These are phyloP conservation scores for Phialophora expanda DNA, from an alignment of 2,329 filamentous ascomycete species.

Conservation along the genomic window DNA sequence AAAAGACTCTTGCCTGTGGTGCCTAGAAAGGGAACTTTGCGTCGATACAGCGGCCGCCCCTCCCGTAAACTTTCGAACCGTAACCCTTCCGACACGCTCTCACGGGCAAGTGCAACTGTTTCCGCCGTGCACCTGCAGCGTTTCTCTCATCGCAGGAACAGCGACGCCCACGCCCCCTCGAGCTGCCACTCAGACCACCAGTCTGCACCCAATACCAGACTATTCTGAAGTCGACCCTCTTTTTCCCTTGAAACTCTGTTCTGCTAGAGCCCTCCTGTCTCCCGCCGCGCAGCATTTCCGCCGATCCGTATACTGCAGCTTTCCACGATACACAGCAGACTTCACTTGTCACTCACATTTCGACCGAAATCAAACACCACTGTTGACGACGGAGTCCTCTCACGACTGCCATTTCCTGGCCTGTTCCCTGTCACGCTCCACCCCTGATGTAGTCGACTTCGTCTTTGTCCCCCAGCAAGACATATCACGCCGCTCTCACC, in stretches of 20 bases:
- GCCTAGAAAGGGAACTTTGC: not conserved
- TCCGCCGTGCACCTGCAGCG: slow-evolving; percentile 1
- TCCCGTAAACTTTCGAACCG: not conserved
- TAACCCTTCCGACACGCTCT: slow-evolving; percentile 8
- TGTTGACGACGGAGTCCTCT: slow-evolving; percentile 4
- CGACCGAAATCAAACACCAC: slow-evolving; percentile 11
- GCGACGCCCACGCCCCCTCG: not conserved
- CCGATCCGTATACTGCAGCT: slow-evolving; percentile 13
- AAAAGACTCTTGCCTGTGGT: not conserved
- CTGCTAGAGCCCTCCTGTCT: slow-evolving; percentile 8
- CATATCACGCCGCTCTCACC: slow-evolving; percentile 18
- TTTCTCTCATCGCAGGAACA: not conserved
- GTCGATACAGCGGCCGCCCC: not conserved
- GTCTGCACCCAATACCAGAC: not conserved
- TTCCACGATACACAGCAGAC: slow-evolving; percentile 2
- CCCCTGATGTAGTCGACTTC: slow-evolving; percentile 23
- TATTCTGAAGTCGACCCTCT: slow-evolving; percentile 3
- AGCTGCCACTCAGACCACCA: slow-evolving; percentile 7
- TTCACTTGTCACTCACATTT: slow-evolving; percentile 13
- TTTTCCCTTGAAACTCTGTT: slow-evolving; percentile 9
- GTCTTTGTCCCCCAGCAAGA: slow-evolving; percentile 20
- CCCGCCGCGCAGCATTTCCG: slow-evolving; percentile 12
- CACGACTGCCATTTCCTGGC: slow-evolving; percentile 2
- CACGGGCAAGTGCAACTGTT: slow-evolving; percentile 5
- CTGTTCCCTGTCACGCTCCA: slow-evolving; percentile 5